A percentile compares a stretch with the other conserved stretches of the same genome.
phyloP scores from a whole-genome alignment of 768 basidiomycete genomes.

The Wakefieldia striispora region DNA sequence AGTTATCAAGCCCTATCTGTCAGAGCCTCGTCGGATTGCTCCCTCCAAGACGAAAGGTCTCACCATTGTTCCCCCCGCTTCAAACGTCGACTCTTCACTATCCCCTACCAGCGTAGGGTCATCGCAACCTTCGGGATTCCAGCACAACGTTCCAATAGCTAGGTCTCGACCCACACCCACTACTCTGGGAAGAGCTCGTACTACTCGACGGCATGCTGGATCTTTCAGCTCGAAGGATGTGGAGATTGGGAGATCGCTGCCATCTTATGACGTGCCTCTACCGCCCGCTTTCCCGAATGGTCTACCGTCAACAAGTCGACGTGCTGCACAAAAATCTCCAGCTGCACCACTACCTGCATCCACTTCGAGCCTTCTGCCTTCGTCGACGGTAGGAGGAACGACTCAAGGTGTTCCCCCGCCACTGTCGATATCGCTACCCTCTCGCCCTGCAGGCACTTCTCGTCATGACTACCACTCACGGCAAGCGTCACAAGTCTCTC shows the following conservation, averaged over 20 bases:
- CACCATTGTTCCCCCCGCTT: conserved; percentile 24
- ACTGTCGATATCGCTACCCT: conserved; percentile 12
- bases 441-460: conserved; percentile 9
- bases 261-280: conserved; percentile 52
- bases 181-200: conserved; percentile 45
- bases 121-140: conserved; percentile 22
- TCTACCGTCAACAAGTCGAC: conserved; percentile 36
- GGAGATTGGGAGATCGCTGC: conserved; percentile 77
- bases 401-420: conserved; percentile 4
- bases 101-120: conserved; percentile 27
- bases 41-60: conserved; percentile 29
- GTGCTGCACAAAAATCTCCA: conserved; percentile 50
- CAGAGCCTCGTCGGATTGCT: conserved; percentile 39
- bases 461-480: conserved; percentile 36
- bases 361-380: conserved; percentile 16
- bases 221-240: conserved; percentile 94
- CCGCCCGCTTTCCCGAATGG: conserved; percentile 27
- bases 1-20: conserved; percentile 63
- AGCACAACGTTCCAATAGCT: conserved; percentile 27
- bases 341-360: conserved; percentile 36
- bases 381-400: conserved; percentile 2
- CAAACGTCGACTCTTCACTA: conserved; percentile 24
- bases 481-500: conserved; percentile 42
- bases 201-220: conserved; percentile 82
- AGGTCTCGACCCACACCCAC: conserved; percentile 29